These are phyloP conservation scores for Umbelopsis sp. DNA, from an alignment of 371 early-diverging fungal species.

Conservation along the genomic window DNA sequence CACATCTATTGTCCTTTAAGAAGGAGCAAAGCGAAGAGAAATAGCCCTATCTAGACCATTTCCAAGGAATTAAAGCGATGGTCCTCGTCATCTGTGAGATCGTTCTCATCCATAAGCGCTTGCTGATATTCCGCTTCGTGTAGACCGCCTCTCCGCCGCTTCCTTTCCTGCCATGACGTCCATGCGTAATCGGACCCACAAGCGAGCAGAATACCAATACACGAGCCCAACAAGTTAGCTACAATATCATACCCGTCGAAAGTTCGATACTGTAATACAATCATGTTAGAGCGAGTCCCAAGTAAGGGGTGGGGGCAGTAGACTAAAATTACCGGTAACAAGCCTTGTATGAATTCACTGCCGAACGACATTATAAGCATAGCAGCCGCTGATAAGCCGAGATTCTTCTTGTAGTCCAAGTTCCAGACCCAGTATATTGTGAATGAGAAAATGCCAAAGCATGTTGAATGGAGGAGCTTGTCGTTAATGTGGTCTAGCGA, in stretches of 20 bases:
- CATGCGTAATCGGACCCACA: constrained; percentile 32
- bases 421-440: constrained; percentile 52
- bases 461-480: constrained; percentile 44
- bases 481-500: constrained; percentile 41
- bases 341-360: constrained; percentile 51
- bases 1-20: neutral
- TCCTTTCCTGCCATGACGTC: constrained; percentile 32
- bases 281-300: neutral
- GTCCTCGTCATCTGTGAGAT: constrained; percentile 35
- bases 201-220: constrained; percentile 35
- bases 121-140: constrained; percentile 46
- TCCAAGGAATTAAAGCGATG: constrained; percentile 3
- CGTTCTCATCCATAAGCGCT: constrained; percentile 44
- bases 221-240: constrained; percentile 44
- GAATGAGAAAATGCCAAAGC: constrained; percentile 38
- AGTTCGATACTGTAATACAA: constrained; percentile 41
- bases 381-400: constrained; percentile 30
- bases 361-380: constrained; percentile 34
- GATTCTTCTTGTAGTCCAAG: constrained; percentile 42
- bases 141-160: constrained; percentile 42
- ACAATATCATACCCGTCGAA: constrained; percentile 53
- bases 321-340: constrained; percentile 40
- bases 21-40: neutral
- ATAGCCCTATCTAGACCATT: neutral
- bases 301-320: neutral